Base-by-base conservation (phyloP, 495 filamentous ascomycete genomes). In the Xylaria sp. region DNA sequence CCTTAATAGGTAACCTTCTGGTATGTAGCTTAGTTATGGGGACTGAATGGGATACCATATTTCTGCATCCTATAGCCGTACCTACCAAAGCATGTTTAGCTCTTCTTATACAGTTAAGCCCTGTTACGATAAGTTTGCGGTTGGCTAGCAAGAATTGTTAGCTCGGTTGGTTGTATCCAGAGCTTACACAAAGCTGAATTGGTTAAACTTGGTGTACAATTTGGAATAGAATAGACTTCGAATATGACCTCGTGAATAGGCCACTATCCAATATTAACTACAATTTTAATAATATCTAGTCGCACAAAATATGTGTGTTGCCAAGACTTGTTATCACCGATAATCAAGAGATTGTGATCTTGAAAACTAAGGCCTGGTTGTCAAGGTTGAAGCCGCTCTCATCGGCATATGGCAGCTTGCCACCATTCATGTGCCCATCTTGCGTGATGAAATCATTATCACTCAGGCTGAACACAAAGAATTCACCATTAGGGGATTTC, bases 361-460 rank as follows among this genome's bases (percentile, higher is more conserved):
- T 88, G 80, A 94, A 95, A 5, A 92, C 91, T 69, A 95, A 78
- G 0, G 85, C 88, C 81, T 95, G 93, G 68, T 82, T 92, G 62
- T 93, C 87, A 24, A 96, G 74, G 66, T 86, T 86, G 58, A 81
- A 90, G 0, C 92, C 92, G 19, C 84, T 90, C 0, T 73, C 81
- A 74, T 96, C 92, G 11, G 81, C 75, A 74, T 90, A 95, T 24
- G 78, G 78, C 41, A 88, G 82, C 69, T 82, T 83, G 19, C 92
- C 93, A 71, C 83, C 84, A 72, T 93, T 88, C 79, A 91, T 85
- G 69, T 84, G 84, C 3, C 90, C 92, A 81, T 94, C 83, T 78
- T 94, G 89, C 5, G 92, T 94, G 58, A 94, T 90, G 72, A 94
- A 93, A 78, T 95, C 92, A 78, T 96, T 93, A 73, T 95, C 93